Base-by-base conservation (phyloP, 148 eudicot species). In the Spergularia bocconei region DNA sequence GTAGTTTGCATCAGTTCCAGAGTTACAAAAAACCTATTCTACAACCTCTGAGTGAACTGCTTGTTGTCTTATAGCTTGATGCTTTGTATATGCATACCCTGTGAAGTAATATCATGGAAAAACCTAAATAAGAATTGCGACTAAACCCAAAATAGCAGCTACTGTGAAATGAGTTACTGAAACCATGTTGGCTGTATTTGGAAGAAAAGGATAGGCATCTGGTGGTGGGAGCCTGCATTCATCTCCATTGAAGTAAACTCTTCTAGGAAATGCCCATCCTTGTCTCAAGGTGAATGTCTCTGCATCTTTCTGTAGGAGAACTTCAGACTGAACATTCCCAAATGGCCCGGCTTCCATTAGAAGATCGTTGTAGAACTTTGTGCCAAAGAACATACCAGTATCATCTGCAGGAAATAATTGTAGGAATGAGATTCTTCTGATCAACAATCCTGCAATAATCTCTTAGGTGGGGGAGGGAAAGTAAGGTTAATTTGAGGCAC, bases 231-330 rank as follows among this genome's bases (percentile, higher is more conserved):
- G 91, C 78, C 44, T 82, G 81, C 97, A 92, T 76, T 89, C 92
- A 33, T 92, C 97, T 10, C 97, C 97, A 70, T 90, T 90, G 80
- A 92, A 92, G 84, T 92, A 92, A 52, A 90, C 89, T 54, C 79
- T 86, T 71, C 91, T 78, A 14, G 97, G 97, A 80, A 92, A 92
- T 33, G 92, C 94, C 94, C 97, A 92, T 48, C 94, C 94, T 47
- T 90, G 91, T 80, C 82, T 92, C 11, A 92, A 62, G 16, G 94
- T 84, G 72, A 92, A 92, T 53, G 87, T 84, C 16, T 86, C 73
- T 80, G 69, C 71, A 75, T 87, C 86, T 80, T 92, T 92, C 73
- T 78, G 79, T 38, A 92, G 73, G 41, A 92, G 87, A 48, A 92
- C 70, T 84, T 90, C 94, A 4, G 91, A 86, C 68, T 92, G 92